phyloP scores from a whole-genome alignment of 345 rosid species.

The Eucalyptus cladocalyx region DNA sequence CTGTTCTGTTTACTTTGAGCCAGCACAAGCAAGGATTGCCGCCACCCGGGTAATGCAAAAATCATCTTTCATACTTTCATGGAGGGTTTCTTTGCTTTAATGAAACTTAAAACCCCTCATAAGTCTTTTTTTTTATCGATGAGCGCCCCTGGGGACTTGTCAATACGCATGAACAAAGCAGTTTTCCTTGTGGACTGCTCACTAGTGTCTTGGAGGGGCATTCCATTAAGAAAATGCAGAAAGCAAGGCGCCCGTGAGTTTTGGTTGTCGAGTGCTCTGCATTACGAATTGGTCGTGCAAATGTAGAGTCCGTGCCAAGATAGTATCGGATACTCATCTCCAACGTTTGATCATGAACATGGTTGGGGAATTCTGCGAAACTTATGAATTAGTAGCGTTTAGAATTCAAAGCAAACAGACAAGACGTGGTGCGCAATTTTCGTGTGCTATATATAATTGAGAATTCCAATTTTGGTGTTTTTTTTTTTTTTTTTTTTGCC shows the following conservation, averaged over 20 bases:
- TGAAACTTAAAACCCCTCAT: neutral
- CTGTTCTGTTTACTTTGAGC: neutral
- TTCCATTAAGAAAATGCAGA: neutral
- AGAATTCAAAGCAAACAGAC: neutral
- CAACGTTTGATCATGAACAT: neutral
- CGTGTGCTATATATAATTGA: neutral
- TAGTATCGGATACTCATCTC: neutral
- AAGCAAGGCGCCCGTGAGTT: neutral
- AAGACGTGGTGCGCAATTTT: neutral
- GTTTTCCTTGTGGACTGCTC: neutral
- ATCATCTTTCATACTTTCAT: neutral
- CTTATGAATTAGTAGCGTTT: neutral
- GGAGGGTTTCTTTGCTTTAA: neutral
- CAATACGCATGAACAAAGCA: neutral
- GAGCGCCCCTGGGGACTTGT: neutral
- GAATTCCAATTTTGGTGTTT: neutral
- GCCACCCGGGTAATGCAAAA: neutral
- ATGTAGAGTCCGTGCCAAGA: neutral
- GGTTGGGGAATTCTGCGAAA: neutral
- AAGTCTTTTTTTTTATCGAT: neutral
- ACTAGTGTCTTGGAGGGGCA: neutral
- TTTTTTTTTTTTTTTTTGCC: neutral
- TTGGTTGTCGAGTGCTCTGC: neutral
- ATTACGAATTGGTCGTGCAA: neutral
- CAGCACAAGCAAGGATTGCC: neutral